phyloP scores from a whole-genome alignment of 345 rosid genomes.

The Hibiscus syriacus region DNA sequence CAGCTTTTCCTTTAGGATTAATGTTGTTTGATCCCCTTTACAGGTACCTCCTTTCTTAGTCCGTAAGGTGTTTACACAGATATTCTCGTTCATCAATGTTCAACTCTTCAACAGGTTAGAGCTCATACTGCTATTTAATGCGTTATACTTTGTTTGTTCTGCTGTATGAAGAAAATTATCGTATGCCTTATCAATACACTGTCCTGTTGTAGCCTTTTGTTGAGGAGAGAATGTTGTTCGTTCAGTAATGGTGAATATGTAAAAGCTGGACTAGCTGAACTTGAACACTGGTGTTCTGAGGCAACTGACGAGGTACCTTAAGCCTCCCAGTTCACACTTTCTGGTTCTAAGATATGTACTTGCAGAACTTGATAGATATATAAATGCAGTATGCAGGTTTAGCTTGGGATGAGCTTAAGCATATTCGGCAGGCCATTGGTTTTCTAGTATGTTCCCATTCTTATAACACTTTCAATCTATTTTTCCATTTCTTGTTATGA shows the following conservation, averaged over 20 bases:
- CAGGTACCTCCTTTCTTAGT: constrained; percentile 94
- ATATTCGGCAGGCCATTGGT: constrained; percentile 91
- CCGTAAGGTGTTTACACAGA: constrained; percentile 89
- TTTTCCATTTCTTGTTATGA: not conserved
- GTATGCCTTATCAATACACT: not conserved
- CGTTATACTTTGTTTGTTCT: not conserved
- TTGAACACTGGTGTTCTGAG: constrained; percentile 90
- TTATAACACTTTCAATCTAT: not conserved
- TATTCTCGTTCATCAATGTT: constrained; percentile 95
- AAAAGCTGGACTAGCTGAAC: constrained; percentile 83
- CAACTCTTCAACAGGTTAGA: constrained; percentile 87
- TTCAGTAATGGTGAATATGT: constrained; percentile 95
- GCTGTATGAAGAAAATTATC: not conserved
- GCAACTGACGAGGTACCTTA: constrained; percentile 83
- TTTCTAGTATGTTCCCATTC: constrained; percentile 52
- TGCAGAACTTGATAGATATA: not conserved
- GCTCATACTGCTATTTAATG: not conserved
- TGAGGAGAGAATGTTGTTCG: constrained; percentile 92
- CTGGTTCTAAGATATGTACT: not conserved
- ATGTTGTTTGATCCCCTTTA: not conserved
- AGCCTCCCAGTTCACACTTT: constrained; percentile 5
- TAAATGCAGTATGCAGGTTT: constrained; percentile 79
- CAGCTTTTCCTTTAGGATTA: not conserved
- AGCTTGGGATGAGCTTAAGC: constrained; percentile 94
- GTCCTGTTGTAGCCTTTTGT: constrained; percentile 46